Evolutionary conservation across 192 early-diverging fungal species (phyloP), one percentile per base, ranked within the genome.

Genomic region (Linnemannia hyalina): DNA sequence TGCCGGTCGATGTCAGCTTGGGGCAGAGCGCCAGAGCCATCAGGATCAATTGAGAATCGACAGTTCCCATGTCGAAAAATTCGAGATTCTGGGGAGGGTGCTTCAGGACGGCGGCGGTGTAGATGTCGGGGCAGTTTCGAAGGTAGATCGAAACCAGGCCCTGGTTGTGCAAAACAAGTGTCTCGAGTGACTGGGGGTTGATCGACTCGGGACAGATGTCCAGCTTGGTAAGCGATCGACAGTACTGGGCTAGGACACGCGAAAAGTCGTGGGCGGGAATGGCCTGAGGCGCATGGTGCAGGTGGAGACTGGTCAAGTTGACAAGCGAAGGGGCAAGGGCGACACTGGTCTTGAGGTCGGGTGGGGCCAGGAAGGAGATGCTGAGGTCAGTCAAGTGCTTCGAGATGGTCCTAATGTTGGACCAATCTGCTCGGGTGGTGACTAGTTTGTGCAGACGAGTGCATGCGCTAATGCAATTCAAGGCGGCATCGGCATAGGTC

Each of bases 1-100:
- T 86, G 75, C 84, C 84, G 15, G 84, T 86, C 13, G 84, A 86
- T 18, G 79, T 78, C 76, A 86, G 26, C 47, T 78, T 86, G 60
- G 84, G 84, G 54, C 84, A 86, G 36, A 86, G 46, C 15, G 79
- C 60, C 20, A 86, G 52, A 1, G 84, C 84, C 76, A 70, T 81
- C 15, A 86, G 80, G 35, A 86, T 86, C 72, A 86, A 35, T 29
- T 81, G 79, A 16, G 84, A 81, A 42, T 86, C 84, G 5, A 86
- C 84, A 10, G 60, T 78, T 40, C 84, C 84, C 84, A 86, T 86
- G 63, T 86, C 84, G 75, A 86, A 86, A n/a, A 80, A 80, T 47
- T 86, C 80, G 49, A 86, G 84, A 26, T 78, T 74, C 75, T 74
- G 79, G 18, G 84, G 84, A 13, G 84, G 84, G 20, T 86, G 63